Base-by-base conservation (phyloP, 345 rosid species). In the Brassica rapa region DNA sequence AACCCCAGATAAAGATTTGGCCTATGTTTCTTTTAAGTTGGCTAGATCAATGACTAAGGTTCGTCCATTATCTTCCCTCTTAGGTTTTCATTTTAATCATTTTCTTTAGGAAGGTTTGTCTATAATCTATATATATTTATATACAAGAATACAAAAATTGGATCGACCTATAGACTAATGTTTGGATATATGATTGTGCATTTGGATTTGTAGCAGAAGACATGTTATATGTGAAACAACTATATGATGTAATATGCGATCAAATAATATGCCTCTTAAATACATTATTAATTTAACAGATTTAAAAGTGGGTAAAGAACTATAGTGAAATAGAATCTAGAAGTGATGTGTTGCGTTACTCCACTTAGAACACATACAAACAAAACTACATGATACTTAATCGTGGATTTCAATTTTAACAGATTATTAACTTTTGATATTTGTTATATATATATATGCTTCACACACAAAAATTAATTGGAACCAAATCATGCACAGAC, bases 31-130 rank as follows among this genome's bases (percentile, higher is more conserved):
- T 33, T 1, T 2, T 2, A 0, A 4, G 15, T 16, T 68, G 30
- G 70, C 43, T 15, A 21, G 5, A 0, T 11, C 43, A 7, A 15
- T 77, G 21, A 62, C 64, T 2, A 62, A 70, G 80, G 80, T 77
- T 51, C 14, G 57, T 62, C 55, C 1, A n/a, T 1, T 69, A 15
- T 29, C 14, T 49, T n/a, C 9, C n/a, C n/a, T 66, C 23, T 41
- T 39, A 8, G 8, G 21, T n/a, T 57, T 46, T 62, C 29, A n/a
- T n/a, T 11, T 27, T 24, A 4, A 70, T 51, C 21, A 2, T 61
- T 60, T 68, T 37, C 1, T 37, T 25, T 11, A 1, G 19, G 23
- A 11, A 39, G 24, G 1, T 74, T 74, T 55, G 8, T 25, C 21
- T 19, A 19, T 19, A 19, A 19, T 19, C 14, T 11, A 16, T 46